Evolutionary conservation across 495 filamentous ascomycete species (phyloP).

Genomic region (Neurospora sp.): DNA sequence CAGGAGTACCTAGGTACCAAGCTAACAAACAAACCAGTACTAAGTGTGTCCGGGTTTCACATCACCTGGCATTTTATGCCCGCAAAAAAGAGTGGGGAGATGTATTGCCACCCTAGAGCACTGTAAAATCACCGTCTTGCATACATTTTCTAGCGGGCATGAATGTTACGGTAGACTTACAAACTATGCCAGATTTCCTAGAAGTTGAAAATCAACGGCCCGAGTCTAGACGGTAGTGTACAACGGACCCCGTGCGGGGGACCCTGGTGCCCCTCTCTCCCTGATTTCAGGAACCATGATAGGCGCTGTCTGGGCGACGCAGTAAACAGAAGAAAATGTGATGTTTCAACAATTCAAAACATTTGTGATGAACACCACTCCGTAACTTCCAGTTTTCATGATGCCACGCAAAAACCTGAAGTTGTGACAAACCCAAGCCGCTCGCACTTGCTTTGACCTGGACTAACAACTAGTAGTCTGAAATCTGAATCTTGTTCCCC

Average conservation of each 20-base stretch:
- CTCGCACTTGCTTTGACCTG: neutral
- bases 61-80: too few relatives aligned
- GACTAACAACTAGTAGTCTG: neutral
- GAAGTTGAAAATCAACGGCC: too few relatives aligned
- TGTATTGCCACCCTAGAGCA: too few relatives aligned
- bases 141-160: too few relatives aligned
- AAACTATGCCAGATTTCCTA: too few relatives aligned
- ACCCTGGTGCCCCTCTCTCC: neutral
- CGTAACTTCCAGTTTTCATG: neutral
- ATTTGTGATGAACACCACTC: neutral
- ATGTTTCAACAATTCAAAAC: neutral
- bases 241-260: neutral
- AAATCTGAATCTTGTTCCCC: neutral
- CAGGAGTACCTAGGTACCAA: too few relatives aligned
- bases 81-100: too few relatives aligned
- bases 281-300: neutral
- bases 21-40: too few relatives aligned
- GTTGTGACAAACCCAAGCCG: neutral
- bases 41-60: too few relatives aligned
- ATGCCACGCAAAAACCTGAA: neutral
- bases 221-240: neutral
- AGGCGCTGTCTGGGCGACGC: neutral
- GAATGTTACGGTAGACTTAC: too few relatives aligned
- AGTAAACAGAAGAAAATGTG: neutral
- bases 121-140: too few relatives aligned